phyloP scores from a whole-genome alignment of 495 filamentous ascomycete genomes.

The Pseudevernia furfuracea region DNA sequence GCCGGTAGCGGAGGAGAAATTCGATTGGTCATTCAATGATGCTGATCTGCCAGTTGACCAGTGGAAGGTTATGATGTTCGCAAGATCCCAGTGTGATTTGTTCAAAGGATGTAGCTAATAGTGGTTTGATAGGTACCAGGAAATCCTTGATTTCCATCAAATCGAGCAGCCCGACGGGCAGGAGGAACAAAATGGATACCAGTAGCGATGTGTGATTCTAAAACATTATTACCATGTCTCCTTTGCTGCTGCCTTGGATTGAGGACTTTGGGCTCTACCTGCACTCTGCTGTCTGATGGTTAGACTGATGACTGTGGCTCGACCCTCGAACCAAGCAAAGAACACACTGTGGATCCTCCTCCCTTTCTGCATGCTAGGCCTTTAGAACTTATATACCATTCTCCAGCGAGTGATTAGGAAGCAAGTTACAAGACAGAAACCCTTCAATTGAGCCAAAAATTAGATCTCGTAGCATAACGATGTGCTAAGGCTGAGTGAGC shows the following conservation, averaged over 20 bases:
- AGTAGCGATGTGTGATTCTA: conserved; percentile 15
- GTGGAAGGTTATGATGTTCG: conserved; percentile 99
- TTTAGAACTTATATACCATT: conserved; percentile 10
- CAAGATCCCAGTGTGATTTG: conserved; percentile 18
- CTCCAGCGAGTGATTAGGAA: background rate
- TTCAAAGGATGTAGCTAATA: conserved; percentile 28
- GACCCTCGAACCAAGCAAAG: conserved; percentile 1
- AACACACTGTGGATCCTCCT: background rate
- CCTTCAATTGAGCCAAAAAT: background rate
- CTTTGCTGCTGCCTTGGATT: background rate
- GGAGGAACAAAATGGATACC: conserved; percentile 32
- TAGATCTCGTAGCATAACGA: background rate
- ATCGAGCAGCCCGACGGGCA: conserved; percentile 58
- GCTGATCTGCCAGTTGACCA: conserved; percentile 95
- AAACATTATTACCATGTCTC: background rate
- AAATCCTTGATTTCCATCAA: conserved; percentile 98
- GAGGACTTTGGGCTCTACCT: conserved; percentile 11
- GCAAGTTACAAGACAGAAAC: background rate
- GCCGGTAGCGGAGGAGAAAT: conserved; percentile 88
- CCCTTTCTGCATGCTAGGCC: conserved; percentile 2
- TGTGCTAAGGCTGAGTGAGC: background rate
- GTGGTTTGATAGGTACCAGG: conserved; percentile 72
- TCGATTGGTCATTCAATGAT: conserved; percentile 99
- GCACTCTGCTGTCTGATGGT: conserved; percentile 4
- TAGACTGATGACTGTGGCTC: conserved; percentile 9